Base-by-base conservation (phyloP, 2,329 filamentous ascomycete species). In the Tolypocladium ophioglossoides region DNA sequence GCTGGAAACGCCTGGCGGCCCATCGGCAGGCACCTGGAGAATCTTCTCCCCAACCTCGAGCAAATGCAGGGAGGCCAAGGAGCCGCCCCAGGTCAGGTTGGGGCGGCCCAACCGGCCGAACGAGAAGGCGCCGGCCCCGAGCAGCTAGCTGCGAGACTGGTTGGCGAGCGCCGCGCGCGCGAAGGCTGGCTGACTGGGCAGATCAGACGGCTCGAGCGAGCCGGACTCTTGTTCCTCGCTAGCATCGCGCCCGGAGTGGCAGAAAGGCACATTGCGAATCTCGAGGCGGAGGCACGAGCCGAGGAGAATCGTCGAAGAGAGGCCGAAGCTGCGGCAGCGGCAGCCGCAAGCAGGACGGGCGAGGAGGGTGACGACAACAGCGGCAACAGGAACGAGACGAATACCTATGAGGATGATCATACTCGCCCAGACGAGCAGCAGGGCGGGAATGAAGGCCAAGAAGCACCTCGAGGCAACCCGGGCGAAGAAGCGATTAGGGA, bases 211-310 rank as follows among this genome's bases (percentile, higher is more conserved):
- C 62, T 81, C 8, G 82, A 86, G 66, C 76, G 83, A 57, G 78
- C 82, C 20, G 74, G 79, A 0, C 74, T 86, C 18, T 70, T 86
- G 27, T 86, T 86, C 61, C 70, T 86, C 24, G 83, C 83, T 22
- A 86, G 83, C 63, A 77, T 86, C 56, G 80, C 83, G 2, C 83
- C 83, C 1, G 83, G 83, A 11, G 76, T 86, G 27, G 82, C 82
- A 1, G 83, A 86, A 67, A 72, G 82, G 50, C 83, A 86, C 57
- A 85, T 86, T 56, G 78, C 77, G 27, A 74, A 79, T 47, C 65
- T 82, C 2, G 79, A 82, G 60, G 78, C 75, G 4, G 75, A 79
- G 54, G 76, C 74, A 40, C 70, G 74, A 51, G 72, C 67, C 2
- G 77, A 62, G 34, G 59, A 77, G 59, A 64, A 70, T 41, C 67